Base-by-base conservation (phyloP, 106 monocot genomes). In the Dioscorea zingiberensis region DNA sequence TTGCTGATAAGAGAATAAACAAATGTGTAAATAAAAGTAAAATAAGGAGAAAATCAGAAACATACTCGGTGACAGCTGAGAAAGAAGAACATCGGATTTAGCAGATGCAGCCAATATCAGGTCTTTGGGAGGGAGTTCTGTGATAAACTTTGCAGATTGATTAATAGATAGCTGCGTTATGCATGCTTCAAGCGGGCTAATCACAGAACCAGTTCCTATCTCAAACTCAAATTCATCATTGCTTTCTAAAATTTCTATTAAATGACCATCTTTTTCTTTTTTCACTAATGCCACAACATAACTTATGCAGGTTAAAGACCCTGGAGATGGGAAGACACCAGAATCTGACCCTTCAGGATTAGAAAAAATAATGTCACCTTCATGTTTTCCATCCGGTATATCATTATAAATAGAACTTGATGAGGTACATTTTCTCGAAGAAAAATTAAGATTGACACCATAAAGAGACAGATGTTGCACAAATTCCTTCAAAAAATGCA, bases 201-300 rank as follows among this genome's bases (percentile, higher is more conserved):
- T 84, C 21, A 97, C 97, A 55, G 85, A 71, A 51, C 88, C 84
- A 27, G 84, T 68, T 15, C 97, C 97, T n/a, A 88, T 45, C 77
- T 97, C 97, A 78, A 97, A n/a, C n/a, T n/a, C n/a, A n/a, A n/a
- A n/a, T n/a, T n/a, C n/a, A n/a, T n/a, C n/a, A n/a, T n/a, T n/a
- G n/a, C n/a, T n/a, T n/a, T n/a, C n/a, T n/a, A n/a, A n/a, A n/a
- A n/a, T n/a, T n/a, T n/a, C n/a, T n/a, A n/a, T n/a, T n/a, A n/a
- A n/a, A n/a, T n/a, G n/a, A n/a, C n/a, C n/a, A n/a, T n/a, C n/a
- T n/a, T n/a, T n/a, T n/a, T n/a, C n/a, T n/a, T 54, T 60, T 60
- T 22, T 68, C 21, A 77, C 66, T 54, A 97, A 84, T 47, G 68
- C 25, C 51, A 84, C 79, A 60, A 68, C 47, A 73, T 86, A 97